Percentiles rank a stretch among this genome's conserved stretches.
Evolutionary conservation across 345 rosid species (phyloP).

Genomic region (Pistacia integerrima): DNA sequence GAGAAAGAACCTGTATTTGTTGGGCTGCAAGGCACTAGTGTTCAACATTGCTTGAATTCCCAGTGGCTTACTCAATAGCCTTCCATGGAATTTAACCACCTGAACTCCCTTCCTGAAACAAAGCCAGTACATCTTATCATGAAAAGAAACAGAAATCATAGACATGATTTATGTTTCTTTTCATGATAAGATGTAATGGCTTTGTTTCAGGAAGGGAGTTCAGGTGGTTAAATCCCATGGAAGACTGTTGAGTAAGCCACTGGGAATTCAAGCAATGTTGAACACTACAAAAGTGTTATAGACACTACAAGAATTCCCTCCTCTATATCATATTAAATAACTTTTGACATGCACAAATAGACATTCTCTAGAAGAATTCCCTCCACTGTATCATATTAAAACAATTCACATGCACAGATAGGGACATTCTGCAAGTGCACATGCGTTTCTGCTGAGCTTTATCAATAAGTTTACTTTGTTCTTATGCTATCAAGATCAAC

Average conservation of each 20-base stretch:
- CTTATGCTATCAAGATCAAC: neutral
- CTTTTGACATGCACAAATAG: neutral
- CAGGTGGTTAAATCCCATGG: no score
- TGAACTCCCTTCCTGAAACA: no score
- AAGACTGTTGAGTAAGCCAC: no score
- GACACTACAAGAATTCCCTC: neutral
- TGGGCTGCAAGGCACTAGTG: conserved; percentile 23
- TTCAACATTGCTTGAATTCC: no score
- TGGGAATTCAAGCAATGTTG: no score
- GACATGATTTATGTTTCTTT: no score
- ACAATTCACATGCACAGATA: neutral
- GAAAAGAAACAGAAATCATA: no score
- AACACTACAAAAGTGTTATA: neutral
- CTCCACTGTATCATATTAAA: neutral
- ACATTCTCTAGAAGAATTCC: neutral
- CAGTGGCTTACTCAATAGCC: no score
- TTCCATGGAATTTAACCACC: no score
- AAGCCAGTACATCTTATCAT: no score
- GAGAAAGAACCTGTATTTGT: conserved; percentile 58
- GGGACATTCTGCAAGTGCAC: neutral
- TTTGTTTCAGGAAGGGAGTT: no score
- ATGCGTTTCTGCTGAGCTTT: neutral
- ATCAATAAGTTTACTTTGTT: neutral
- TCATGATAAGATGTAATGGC: no score
- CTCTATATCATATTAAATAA: neutral